phyloP scores from a whole-genome alignment of 163 green algal genomes.

The Scenedesmus sp. region DNA sequence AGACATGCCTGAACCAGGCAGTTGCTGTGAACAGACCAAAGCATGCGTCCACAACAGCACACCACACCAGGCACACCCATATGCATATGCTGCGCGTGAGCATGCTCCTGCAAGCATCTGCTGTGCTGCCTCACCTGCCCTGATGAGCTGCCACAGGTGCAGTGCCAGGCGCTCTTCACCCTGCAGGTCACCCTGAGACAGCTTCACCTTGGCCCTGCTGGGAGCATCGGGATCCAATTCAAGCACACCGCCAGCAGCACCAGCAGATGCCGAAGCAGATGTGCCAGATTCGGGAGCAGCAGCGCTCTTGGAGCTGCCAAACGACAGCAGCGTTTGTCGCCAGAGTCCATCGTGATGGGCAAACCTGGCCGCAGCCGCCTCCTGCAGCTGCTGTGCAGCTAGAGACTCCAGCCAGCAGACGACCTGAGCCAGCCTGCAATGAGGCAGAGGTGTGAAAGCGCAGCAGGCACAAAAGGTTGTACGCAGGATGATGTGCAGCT shows the following conservation, averaged over 20 bases:
- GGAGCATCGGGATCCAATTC: constrained; percentile 88
- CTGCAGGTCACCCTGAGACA: constrained; percentile 65
- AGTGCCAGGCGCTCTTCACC: constrained; percentile 70
- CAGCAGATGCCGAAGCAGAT: neutral
- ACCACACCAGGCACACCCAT: too few relatives aligned
- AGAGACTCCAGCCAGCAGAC: constrained; percentile 87
- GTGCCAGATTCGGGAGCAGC: too few relatives aligned
- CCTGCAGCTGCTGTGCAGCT: constrained; percentile 64
- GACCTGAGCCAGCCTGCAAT: constrained; percentile 71
- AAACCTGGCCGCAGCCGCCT: constrained; percentile 40
- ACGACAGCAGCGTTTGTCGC: constrained; percentile 65
- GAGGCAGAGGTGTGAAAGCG: neutral
- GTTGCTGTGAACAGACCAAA: too few relatives aligned
- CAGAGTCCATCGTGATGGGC: constrained; percentile 69
- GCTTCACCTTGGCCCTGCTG: constrained; percentile 36
- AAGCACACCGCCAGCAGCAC: constrained; percentile 34
- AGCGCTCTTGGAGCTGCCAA: neutral
- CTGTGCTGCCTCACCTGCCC: constrained; percentile 63
- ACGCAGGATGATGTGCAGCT: too few relatives aligned
- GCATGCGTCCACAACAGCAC: neutral
- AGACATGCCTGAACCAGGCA: too few relatives aligned
- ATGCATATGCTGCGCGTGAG: neutral
- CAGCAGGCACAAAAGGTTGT: neutral
- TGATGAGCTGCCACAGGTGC: constrained; percentile 80
- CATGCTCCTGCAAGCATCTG: neutral